Evolutionary conservation across 441 rosid genomes (phyloP).

Genomic region (Eugenia klotzschiana): DNA sequence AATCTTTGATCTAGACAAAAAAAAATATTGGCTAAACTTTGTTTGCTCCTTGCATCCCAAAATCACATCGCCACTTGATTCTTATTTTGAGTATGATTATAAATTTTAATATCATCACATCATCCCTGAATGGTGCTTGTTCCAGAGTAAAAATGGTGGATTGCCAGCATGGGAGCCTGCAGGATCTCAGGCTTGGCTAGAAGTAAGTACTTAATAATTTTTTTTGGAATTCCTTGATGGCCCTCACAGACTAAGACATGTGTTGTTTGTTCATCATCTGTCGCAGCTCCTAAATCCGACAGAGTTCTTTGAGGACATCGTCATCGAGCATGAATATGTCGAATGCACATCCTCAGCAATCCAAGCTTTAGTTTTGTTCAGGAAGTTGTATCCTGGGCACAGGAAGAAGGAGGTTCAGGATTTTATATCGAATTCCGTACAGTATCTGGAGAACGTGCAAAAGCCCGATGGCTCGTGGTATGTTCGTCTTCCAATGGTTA

Average conservation of each 20-base stretch:
- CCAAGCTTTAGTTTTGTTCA: background rate
- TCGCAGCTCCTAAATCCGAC: constrained; percentile 54
- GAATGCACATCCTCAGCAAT: background rate
- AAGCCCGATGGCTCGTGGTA: constrained; percentile 3
- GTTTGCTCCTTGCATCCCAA: background rate
- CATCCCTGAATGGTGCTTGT: background rate
- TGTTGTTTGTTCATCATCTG: background rate
- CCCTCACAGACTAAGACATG: background rate
- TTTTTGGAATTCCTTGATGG: background rate
- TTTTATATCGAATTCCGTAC: background rate
- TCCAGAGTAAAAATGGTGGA: constrained; percentile 64
- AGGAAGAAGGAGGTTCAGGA: constrained; percentile 3
- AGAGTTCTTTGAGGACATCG: constrained; percentile 52
- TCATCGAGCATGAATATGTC: constrained; percentile 37
- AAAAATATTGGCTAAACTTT: background rate
- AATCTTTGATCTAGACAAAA: background rate
- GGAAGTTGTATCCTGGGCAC: background rate
- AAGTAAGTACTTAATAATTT: constrained; percentile 19
- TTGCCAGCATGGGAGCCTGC: constrained; percentile 66
- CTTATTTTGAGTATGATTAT: background rate
- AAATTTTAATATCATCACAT: background rate
- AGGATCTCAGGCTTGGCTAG: constrained; percentile 54
- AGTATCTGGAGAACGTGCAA: constrained; percentile 1
- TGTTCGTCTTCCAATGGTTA: background rate
- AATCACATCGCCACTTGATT: background rate